Evolutionary conservation across 1,139 yeast species (phyloP), one percentile per base, ranked within the genome.

Genomic region (Yamadazyma dendronema): DNA sequence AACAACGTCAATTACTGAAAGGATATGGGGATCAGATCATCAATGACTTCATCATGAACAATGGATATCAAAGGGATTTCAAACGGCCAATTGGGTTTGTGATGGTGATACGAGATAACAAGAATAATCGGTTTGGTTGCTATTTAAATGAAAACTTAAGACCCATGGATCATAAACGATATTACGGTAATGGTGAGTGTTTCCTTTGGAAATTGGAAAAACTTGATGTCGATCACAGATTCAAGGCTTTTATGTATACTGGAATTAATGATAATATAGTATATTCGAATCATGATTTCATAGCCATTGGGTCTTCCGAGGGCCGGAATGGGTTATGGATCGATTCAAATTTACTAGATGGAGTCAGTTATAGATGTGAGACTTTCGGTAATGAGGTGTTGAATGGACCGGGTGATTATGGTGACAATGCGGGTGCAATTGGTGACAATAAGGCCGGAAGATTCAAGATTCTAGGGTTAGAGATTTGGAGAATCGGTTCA

Each of bases 311-410:
- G 2, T 95, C 96, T 0, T 96, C 97, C 4, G 51, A 62, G 28
- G 97, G 97, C 3, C 88, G 85, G 52, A 90, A 88, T 59, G 98
- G 97, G 1, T 66, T 94, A 16, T 92, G 95, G 90, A 67, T 90
- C 16, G 95, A 88, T 56, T 82, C 78, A 38, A 76, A 81, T 30
- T 71, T 92, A 35, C 69, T 77, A 42, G 72, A 72, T 35, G 98
- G 97, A 1, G 90, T 88, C 0, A 80, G 92, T 26, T 80, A 79
- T 52, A 72, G 78, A 3, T 84, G 94, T 39, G 79, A 79, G 21
- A 94, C 99, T 0, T 92, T 87, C 67, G 97, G 96, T 2, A 92
- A 92, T 58, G 97, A 88, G 47, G 78, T 84, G 2, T 67, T 92
- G 46, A 80, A 57, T 35, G 48, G 81, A 46, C 27, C 32, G 11